Conservation (phyloP, 2,329 filamentous ascomycete genomes). For the Mollisiaceae sp. region DNA sequence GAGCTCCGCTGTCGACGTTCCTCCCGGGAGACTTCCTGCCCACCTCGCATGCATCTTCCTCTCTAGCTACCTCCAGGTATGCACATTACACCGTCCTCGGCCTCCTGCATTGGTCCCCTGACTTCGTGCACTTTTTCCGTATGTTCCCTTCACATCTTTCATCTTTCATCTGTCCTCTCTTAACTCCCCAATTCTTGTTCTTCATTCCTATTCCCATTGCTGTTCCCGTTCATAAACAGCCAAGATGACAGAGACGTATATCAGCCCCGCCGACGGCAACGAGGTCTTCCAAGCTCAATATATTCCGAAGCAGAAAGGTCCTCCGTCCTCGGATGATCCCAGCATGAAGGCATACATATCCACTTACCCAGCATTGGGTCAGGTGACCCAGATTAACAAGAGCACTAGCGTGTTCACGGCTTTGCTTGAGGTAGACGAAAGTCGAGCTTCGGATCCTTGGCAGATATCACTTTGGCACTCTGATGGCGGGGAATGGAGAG, state of each 20-base stretch:
- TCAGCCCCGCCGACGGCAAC: conserved; percentile 40
- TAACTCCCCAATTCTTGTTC: background rate
- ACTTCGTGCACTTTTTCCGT: conserved; percentile 5
- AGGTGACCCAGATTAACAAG: conserved; percentile 66
- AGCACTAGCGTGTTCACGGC: conserved; percentile 65
- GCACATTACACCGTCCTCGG: conserved; percentile 16
- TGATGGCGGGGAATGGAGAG: conserved; percentile 57
- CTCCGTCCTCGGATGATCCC: conserved; percentile 46
- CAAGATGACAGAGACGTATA: conserved; percentile 33
- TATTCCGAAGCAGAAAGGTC: conserved; percentile 41
- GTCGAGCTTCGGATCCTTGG: conserved; percentile 64
- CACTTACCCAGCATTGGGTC: conserved; percentile 75
- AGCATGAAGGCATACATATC: conserved; percentile 58
- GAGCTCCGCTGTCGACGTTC: background rate
- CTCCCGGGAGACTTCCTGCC: too few species aligned
- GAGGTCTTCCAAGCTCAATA: conserved; percentile 42
- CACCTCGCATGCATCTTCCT: background rate
- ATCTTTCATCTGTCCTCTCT: conserved; percentile 9
- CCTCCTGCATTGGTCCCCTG: conserved; percentile 9
- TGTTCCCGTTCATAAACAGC: conserved; percentile 12
- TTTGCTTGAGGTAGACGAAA: conserved; percentile 67
- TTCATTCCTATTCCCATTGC: background rate
- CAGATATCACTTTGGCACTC: conserved; percentile 78
- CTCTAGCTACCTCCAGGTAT: too few species aligned
- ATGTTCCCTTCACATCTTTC: conserved; percentile 16